A percentile compares a stretch with the other conserved stretches of the same genome.
Conservation (phyloP, 768 basidiomycete genomes). For the Boletus vinaceobasis region DNA sequence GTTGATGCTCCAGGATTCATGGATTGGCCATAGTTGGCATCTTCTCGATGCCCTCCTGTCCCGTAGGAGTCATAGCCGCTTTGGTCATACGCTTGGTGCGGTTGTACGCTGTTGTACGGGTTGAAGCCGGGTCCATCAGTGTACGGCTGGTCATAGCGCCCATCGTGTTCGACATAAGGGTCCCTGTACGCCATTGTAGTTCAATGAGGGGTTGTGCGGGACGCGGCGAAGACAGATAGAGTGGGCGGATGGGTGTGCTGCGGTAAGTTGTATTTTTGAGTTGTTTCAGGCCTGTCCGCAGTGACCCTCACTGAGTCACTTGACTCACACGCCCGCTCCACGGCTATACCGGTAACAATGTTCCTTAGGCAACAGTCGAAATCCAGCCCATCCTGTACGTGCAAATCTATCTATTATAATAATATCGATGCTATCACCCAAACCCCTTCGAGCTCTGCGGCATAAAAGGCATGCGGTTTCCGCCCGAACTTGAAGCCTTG, state of each 20-base stretch:
- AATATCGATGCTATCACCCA: constrained; percentile 18
- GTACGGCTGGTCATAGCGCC: constrained; percentile 32
- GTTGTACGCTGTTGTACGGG: constrained; percentile 43
- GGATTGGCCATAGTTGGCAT: constrained; percentile 26
- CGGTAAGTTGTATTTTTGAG: constrained; percentile 3
- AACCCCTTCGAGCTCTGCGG: constrained; percentile 34
- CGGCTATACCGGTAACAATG: not conserved
- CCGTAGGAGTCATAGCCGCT: constrained; percentile 33
- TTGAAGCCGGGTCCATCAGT: constrained; percentile 38
- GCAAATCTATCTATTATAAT: constrained; percentile 3
- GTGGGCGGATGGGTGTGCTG: constrained; percentile 16
- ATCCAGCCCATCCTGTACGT: not conserved
- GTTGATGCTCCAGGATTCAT: constrained; percentile 10
- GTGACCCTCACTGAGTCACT: constrained; percentile 2
- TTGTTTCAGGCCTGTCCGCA: not conserved
- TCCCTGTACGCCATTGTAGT: constrained; percentile 49
- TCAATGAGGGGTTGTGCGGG: not conserved
- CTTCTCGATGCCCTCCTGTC: constrained; percentile 36
- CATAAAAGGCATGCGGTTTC: constrained; percentile 56
- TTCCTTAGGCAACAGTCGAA: not conserved
- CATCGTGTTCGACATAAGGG: constrained; percentile 43
- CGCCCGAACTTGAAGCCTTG: constrained; percentile 24
- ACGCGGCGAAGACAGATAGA: not conserved
- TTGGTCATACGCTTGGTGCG: constrained; percentile 54
- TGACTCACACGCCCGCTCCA: constrained; percentile 15